These are phyloP conservation scores for Paecilomyces fulvus DNA, from an alignment of 2,329 filamentous ascomycete species.

Conservation along the genomic window DNA sequence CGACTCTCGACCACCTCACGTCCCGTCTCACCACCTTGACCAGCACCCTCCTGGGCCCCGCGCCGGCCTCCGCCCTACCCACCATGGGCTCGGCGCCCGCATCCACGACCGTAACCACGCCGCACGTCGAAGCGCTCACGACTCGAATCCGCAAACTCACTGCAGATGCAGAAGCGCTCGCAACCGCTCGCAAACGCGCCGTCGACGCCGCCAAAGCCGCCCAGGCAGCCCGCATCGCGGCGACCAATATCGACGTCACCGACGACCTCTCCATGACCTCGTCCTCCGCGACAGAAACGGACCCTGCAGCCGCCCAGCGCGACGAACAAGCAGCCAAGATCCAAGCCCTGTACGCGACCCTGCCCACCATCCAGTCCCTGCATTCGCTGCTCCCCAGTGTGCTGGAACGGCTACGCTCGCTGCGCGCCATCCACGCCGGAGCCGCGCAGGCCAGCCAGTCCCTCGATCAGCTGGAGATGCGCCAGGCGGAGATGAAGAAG, in stretches of 20 bases:
- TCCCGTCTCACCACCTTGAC: conserved; percentile 70
- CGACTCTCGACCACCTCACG: conserved; percentile 71
- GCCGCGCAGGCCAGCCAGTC: conserved; percentile 74
- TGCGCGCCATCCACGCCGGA: conserved; percentile 77
- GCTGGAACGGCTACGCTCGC: conserved; percentile 73
- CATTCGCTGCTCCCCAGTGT: conserved; percentile 77
- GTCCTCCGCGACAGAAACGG: conserved; percentile 46
- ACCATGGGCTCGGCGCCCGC: conserved; percentile 11
- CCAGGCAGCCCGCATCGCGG: conserved; percentile 29
- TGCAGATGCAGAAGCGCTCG: conserved; percentile 36
- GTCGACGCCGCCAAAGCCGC: conserved; percentile 34
- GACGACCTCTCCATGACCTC: conserved; percentile 18
- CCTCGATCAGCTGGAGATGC: conserved; percentile 66
- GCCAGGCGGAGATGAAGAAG: conserved; percentile 70
- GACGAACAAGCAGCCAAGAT: conserved; percentile 75
- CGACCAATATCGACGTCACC: conserved; percentile 21
- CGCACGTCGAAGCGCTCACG: conserved; percentile 37
- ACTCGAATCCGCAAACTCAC: conserved; percentile 36
- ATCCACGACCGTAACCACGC: conserved; percentile 27
- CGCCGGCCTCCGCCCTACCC: conserved; percentile 19
- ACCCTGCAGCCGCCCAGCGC: conserved; percentile 31
- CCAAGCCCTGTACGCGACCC: conserved; percentile 79
- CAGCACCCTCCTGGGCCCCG: conserved; percentile 30
- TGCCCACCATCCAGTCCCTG: conserved; percentile 81
- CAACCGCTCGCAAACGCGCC: conserved; percentile 35